Conservation (phyloP, 2,329 filamentous ascomycete genomes). For the Trichothecium sympodiale region DNA sequence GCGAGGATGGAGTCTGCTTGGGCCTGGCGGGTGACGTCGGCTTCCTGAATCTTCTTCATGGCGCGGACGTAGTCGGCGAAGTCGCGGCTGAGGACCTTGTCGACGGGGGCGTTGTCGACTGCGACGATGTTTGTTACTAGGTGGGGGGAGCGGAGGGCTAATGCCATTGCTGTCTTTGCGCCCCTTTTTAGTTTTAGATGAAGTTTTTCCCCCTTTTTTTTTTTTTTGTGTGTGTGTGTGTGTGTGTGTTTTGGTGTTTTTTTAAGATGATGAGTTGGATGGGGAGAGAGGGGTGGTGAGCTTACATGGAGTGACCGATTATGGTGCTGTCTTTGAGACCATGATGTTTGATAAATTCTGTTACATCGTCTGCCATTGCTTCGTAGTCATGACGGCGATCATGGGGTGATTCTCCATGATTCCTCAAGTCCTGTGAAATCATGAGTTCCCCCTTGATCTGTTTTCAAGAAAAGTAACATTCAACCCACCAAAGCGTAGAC, state of each 20-base stretch:
- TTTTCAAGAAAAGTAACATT: neutral
- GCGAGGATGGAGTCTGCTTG: conserved; percentile 74
- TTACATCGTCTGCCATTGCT: conserved; percentile 74
- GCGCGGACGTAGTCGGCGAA: conserved; percentile 74
- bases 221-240: neutral
- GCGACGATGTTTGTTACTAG: conserved; percentile 62
- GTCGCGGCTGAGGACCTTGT: conserved; percentile 60
- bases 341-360: conserved; percentile 64
- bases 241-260: too few relatives aligned
- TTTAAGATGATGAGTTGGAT: too few relatives aligned
- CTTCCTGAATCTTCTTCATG: conserved; percentile 72
- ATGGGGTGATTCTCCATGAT: conserved; percentile 88
- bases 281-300: neutral
- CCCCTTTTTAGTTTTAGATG: conserved; percentile 42
- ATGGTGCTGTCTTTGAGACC: conserved; percentile 59
- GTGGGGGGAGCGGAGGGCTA: conserved; percentile 62
- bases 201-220: neutral
- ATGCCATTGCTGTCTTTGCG: conserved; percentile 83
- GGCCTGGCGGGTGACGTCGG: conserved; percentile 53
- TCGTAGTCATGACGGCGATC: conserved; percentile 64
- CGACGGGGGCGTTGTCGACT: conserved; percentile 87
- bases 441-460: neutral
- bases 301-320: conserved; percentile 88
- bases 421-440: conserved; percentile 62
- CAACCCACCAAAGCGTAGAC: conserved; percentile 68